Percentiles rank a stretch among this genome's conserved stretches.
Evolutionary conservation across 2,329 filamentous ascomycete genomes (phyloP).

Genomic region (Clonostachys rhizophaga): DNA sequence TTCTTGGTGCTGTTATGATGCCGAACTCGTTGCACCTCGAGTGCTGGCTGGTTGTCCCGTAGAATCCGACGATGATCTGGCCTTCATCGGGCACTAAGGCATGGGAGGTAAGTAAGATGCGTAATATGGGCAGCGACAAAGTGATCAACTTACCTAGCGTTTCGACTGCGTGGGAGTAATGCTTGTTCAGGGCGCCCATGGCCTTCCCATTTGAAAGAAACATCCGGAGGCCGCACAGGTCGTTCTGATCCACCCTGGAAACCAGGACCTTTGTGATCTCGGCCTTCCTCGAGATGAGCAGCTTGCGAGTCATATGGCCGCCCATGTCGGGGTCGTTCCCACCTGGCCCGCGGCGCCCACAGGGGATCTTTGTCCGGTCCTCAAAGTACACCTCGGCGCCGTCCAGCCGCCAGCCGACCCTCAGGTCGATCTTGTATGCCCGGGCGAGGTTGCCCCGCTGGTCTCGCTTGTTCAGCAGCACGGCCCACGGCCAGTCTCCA

Average conservation of each 20-base stretch:
- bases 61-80: slow-evolving; percentile 40
- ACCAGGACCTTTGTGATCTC: slow-evolving; percentile 16
- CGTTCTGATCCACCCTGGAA: too few species aligned
- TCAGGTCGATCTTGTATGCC: slow-evolving; percentile 34
- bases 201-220: slow-evolving; percentile 10
- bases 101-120: too few species aligned
- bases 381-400: slow-evolving; percentile 37
- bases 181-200: slow-evolving; percentile 11
- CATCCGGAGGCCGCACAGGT: slow-evolving; percentile 12
- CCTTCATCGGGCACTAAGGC: slow-evolving; percentile 17
- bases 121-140: too few species aligned
- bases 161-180: too few species aligned
- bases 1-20: slow-evolving; percentile 36
- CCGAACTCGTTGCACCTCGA: slow-evolving; percentile 33
- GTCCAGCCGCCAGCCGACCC: slow-evolving; percentile 35
- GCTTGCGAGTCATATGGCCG: slow-evolving; percentile 18
- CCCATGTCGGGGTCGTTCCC: slow-evolving; percentile 12
- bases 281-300: slow-evolving; percentile 11
- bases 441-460: slow-evolving; percentile 21
- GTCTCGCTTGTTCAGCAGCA: slow-evolving; percentile 20
- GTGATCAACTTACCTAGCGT: too few species aligned
- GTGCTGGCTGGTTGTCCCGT: slow-evolving; percentile 23
- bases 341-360: slow-evolving; percentile 22
- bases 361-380: slow-evolving; percentile 33
- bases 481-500: slow-evolving; percentile 18